A percentile compares a stretch with the other conserved stretches of the same genome.
Conservation (phyloP, 805 yeast species). For the Candida fluviatilis region DNA sequence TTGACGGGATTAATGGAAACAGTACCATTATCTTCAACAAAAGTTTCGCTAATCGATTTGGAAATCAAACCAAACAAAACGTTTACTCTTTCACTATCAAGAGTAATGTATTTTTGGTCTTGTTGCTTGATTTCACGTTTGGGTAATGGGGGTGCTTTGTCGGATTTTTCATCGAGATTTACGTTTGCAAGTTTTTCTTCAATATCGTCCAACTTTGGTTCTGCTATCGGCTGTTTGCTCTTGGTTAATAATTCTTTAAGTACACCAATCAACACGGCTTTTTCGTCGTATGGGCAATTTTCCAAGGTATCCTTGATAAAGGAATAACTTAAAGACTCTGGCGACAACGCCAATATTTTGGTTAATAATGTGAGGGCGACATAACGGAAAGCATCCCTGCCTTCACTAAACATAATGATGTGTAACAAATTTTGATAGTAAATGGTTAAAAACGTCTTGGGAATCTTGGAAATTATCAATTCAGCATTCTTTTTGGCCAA, state of each 20-base stretch:
- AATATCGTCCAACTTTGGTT: slow-evolving; percentile 4
- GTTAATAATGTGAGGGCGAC: slow-evolving; percentile 59
- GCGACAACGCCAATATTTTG: slow-evolving; percentile 53
- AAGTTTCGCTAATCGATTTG: slow-evolving; percentile 32
- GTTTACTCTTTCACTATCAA: slow-evolving; percentile 38
- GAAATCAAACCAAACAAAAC: slow-evolving; percentile 43
- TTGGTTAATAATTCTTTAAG: slow-evolving; percentile 62
- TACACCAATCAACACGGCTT: slow-evolving; percentile 59
- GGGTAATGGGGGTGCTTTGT: slow-evolving; percentile 31
- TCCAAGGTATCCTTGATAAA: slow-evolving; percentile 62
- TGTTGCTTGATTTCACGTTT: slow-evolving; percentile 15
- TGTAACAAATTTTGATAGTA: slow-evolving; percentile 30
- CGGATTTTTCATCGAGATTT: slow-evolving; percentile 1
- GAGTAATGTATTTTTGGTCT: slow-evolving; percentile 33
- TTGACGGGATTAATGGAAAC: slow-evolving; percentile 18
- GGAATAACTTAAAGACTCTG: slow-evolving; percentile 53
- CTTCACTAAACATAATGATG: slow-evolving; percentile 11
- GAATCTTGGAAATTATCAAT: slow-evolving; percentile 28
- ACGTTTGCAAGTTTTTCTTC: slow-evolving; percentile 1
- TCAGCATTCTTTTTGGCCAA: slow-evolving; percentile 14
- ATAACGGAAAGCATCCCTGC: slow-evolving; percentile 29
- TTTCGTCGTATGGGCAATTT: slow-evolving; percentile 61
- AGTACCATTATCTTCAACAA: slow-evolving; percentile 15
- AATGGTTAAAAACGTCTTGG: slow-evolving; percentile 22
- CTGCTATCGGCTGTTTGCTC: slow-evolving; percentile 12